phyloP scores from a whole-genome alignment of 2,329 filamentous ascomycete genomes.

The Fusarium equiseti region DNA sequence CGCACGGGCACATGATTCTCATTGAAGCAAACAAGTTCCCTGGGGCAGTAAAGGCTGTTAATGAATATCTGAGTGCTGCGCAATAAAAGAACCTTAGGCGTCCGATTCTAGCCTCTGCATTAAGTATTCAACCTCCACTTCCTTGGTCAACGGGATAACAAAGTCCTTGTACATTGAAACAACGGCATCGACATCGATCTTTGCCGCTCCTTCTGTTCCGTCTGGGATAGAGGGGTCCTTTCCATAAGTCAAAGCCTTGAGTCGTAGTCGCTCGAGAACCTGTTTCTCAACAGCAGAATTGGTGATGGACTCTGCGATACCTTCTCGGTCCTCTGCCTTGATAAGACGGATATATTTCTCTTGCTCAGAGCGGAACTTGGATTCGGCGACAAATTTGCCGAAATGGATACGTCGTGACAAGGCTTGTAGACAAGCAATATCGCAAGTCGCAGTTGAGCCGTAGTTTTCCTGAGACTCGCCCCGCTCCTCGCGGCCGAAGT shows the following conservation, averaged over 20 bases:
- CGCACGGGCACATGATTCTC: slow-evolving; percentile 85
- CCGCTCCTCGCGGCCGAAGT: slow-evolving; percentile 81
- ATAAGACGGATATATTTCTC: slow-evolving; percentile 87
- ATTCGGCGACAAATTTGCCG: slow-evolving; percentile 97
- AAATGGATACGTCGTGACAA: slow-evolving; percentile 94
- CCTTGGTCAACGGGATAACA: slow-evolving; percentile 97
- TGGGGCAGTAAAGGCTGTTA: slow-evolving; percentile 79
- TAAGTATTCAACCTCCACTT: slow-evolving; percentile 97
- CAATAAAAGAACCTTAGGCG: slow-evolving; percentile 52
- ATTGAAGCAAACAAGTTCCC: slow-evolving; percentile 85
- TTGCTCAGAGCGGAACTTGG: slow-evolving; percentile 88
- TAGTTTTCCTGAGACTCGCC: slow-evolving; percentile 95
- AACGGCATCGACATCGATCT: slow-evolving; percentile 93
- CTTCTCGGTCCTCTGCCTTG: slow-evolving; percentile 80
- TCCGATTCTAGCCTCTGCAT: slow-evolving; percentile 83
- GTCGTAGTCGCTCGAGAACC: slow-evolving; percentile 84
- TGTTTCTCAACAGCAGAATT: slow-evolving; percentile 90
- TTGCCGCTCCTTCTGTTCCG: slow-evolving; percentile 69
- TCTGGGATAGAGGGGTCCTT: slow-evolving; percentile 80
- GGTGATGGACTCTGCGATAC: slow-evolving; percentile 91
- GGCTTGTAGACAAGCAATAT: slow-evolving; percentile 90
- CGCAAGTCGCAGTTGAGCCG: slow-evolving; percentile 89
- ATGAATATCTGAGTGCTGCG: slow-evolving; percentile 75
- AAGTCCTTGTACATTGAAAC: slow-evolving; percentile 91
- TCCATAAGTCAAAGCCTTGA: slow-evolving; percentile 95